Evolutionary conservation across 1,284 basidiomycete genomes (phyloP), one percentile per base, ranked within the genome.

Genomic region (Gomphus bonarii): DNA sequence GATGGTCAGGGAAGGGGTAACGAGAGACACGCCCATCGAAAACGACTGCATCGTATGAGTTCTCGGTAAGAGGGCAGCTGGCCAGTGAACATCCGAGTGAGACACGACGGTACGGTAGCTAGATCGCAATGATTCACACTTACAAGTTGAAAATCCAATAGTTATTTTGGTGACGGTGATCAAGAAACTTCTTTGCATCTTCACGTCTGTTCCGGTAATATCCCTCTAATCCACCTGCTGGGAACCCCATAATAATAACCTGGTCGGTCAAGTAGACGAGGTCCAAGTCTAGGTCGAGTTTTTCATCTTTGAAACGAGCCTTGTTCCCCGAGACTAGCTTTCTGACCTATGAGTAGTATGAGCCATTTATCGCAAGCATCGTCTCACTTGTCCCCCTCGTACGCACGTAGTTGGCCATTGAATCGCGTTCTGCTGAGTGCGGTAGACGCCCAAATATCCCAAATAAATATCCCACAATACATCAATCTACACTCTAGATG

Each of bases 181-280:
- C 81, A 22, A 95, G 75, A 68, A 95, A 94, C 54, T 76, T 77
- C 62, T 85, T 81, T 0, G 88, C 88, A 64, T 93, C 87, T 30
- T 85, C 80, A 50, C 88, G 76, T 38, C 77, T 77, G 67, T 95
- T 95, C 51, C 92, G 79, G 65, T 95, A 95, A 40, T 90, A 68
- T 0, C 85, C 80, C 63, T 91, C 88, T 1, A 94, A 65, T 2
- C 91, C 92, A 0, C 76, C 73, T 0, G 92, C 89, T 0, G 92
- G 92, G 67, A 88, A 94, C n/a, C 91, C 86, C 86, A 87, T 92
- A 62, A 94, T 87, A 60, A 94, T 85, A 61, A 95, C 75, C 36
- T 81, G 74, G 64, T 86, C 81, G 0, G 86, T 90, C n/a, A 94
- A 79, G 70, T 93, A 92, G 48, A 85, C 84, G 8, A 94, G 74